These are phyloP conservation scores for Annona cherimola DNA, from an alignment of 164 flowering plant species.

Conservation along the genomic window DNA sequence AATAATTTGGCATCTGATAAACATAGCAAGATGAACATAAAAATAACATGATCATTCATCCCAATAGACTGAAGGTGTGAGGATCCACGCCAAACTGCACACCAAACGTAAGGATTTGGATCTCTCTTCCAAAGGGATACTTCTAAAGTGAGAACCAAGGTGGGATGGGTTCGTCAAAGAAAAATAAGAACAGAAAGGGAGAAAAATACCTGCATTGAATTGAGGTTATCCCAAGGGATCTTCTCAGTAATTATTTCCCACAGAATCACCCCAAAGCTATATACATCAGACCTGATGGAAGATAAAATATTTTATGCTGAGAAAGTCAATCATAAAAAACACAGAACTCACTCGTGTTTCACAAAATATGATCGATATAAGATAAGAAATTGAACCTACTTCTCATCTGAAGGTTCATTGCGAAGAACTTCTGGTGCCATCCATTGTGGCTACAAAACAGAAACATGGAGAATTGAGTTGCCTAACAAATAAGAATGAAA, in stretches of 20 bases:
- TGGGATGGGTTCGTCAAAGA: not conserved
- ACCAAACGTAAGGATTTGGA: not conserved
- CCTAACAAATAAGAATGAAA: not conserved
- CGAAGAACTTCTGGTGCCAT: constrained; percentile 99
- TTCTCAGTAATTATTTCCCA: constrained; percentile 97
- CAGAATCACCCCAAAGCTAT: constrained; percentile 87
- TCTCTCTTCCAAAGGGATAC: not conserved
- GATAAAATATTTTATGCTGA: not conserved
- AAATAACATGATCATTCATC: too few species aligned
- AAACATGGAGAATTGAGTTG: not conserved
- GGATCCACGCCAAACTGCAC: not conserved
- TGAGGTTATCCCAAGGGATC: constrained; percentile 96
- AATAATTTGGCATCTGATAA: too few species aligned
- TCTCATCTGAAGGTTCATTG: constrained; percentile 91
- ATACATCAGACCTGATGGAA: constrained; percentile 76
- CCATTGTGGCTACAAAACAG: constrained; percentile 90
- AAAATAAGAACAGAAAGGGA: not conserved
- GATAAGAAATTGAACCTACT: constrained; percentile 43
- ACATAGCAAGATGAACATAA: too few species aligned
- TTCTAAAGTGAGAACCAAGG: not conserved
- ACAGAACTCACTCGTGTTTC: not conserved
- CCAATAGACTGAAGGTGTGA: not conserved
- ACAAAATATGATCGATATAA: not conserved
- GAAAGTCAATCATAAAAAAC: not conserved
- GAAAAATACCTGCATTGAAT: constrained; percentile 80